These are phyloP conservation scores for Suillus cothurnatus DNA, from an alignment of 768 basidiomycete species.

Conservation along the genomic window DNA sequence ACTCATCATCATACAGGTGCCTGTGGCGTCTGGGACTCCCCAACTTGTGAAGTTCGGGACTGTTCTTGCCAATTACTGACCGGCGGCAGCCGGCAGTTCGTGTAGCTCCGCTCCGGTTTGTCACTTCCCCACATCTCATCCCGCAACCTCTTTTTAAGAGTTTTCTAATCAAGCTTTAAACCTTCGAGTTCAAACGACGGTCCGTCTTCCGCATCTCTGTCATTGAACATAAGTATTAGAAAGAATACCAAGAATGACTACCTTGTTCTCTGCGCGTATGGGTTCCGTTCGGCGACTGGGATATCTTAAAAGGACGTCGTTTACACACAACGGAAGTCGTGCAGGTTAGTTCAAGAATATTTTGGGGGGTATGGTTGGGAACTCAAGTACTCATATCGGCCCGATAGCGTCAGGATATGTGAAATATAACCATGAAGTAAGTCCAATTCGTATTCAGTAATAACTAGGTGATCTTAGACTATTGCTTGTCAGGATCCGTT, in stretches of 20 bases:
- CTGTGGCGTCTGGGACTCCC: too few relatives aligned
- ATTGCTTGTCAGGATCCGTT: conserved; percentile 72
- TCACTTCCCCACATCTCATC: neutral
- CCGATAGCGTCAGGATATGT: conserved; percentile 21
- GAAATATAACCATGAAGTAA: conserved; percentile 24
- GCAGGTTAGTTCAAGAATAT: neutral
- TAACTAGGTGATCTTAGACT: neutral
- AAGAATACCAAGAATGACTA: neutral
- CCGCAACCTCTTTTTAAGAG: neutral
- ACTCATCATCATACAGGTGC: too few relatives aligned
- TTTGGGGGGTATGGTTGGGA: neutral
- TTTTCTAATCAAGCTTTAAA: neutral
- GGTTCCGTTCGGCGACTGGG: neutral
- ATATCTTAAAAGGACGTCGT: too few relatives aligned
- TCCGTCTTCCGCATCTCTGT: neutral
- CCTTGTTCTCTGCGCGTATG: neutral
- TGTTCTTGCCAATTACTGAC: neutral
- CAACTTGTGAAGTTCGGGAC: neutral
- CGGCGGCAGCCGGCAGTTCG: neutral
- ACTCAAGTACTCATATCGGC: conserved; percentile 3
- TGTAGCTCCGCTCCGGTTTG: neutral
- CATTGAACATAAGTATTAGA: neutral
- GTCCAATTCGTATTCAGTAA: conserved; percentile 10
- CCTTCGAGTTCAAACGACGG: neutral
- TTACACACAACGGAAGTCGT: neutral